Base-by-base conservation (phyloP, 2,329 filamentous ascomycete species). In the Colletotrichum sp. region DNA sequence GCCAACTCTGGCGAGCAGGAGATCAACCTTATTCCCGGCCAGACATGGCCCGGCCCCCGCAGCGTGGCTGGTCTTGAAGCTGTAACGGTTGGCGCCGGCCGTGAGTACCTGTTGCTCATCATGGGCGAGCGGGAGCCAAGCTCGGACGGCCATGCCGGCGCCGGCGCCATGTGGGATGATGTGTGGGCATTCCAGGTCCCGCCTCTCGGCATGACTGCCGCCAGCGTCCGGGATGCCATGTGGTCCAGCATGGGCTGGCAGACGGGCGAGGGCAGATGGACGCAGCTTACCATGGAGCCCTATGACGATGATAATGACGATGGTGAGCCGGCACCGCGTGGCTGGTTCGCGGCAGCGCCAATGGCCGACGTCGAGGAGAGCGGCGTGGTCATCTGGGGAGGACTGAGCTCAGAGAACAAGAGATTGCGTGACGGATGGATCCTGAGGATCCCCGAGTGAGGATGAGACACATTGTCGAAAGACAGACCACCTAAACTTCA, bases 121-220 rank as follows among this genome's bases (percentile, higher is more conserved):
- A 88, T 93, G 77, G 92, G 92, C 60, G 91, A 93, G 83, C 83
- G 85, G 28, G 83, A 86, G 57, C 87, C 90, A 4, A 89, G 87
- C 78, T 80, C 83, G 15, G 82, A 86, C 3, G 90, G 89, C 32
- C 87, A 91, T 78, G 86, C 85, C 22, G 88, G 83, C 19, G 88
- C 89, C 3, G 90, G 89, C 28, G 87, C 86, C 74, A 92, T 91
- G 82, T 88, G 87, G 84, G 83, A 86, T 77, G 92, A 94, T 80
- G 88, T 92, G 22, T 94, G 92, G 92, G 87, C 89, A 19, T 93
- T 92, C 83, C 90, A 92, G 82, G 87, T 92, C 22, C 91, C 90
- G 12, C 87, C 90, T 12, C 82, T 87, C 63, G 87, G 88, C 72
- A 88, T 89, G 86, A 90, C 89, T 16, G 84, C 88, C 1, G 90